phyloP scores from a whole-genome alignment of 2,329 filamentous ascomycete species.

The Pseudocercospora eumusae region DNA sequence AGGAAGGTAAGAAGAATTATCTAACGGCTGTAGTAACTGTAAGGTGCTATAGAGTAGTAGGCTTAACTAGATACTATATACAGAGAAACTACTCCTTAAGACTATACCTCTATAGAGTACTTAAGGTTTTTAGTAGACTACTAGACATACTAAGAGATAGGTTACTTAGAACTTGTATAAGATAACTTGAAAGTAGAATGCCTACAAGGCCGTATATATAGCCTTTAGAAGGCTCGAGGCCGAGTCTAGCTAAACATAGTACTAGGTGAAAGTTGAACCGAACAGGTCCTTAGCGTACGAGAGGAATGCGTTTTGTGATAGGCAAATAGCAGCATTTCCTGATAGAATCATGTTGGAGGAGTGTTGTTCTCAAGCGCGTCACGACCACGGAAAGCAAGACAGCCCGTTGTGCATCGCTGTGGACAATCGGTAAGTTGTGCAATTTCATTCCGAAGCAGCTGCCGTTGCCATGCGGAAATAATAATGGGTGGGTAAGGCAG shows the following conservation, averaged over 20 bases:
- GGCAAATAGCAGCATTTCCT: background rate
- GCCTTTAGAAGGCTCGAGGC: background rate
- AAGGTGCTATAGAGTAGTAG: background rate
- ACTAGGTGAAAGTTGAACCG: too few relatives aligned
- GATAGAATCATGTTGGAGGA: too few relatives aligned
- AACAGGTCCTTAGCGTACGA: too few relatives aligned
- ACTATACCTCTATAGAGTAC: background rate
- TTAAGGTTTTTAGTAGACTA: background rate
- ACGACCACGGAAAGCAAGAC: background rate
- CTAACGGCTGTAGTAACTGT: background rate
- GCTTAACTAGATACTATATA: background rate
- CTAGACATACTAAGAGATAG: background rate
- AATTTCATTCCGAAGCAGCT: background rate
- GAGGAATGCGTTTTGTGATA: background rate
- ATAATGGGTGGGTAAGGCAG: background rate
- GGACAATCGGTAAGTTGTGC: background rate
- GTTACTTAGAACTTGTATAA: background rate
- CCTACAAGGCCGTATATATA: background rate
- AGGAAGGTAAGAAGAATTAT: background rate
- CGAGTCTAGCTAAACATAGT: too few relatives aligned
- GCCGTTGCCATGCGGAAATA: background rate
- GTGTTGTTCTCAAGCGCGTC: background rate
- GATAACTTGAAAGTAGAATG: background rate
- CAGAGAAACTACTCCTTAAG: background rate
- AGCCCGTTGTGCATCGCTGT: background rate